Base-by-base conservation (phyloP, 768 basidiomycete genomes). In the Amanita pallidorosea region DNA sequence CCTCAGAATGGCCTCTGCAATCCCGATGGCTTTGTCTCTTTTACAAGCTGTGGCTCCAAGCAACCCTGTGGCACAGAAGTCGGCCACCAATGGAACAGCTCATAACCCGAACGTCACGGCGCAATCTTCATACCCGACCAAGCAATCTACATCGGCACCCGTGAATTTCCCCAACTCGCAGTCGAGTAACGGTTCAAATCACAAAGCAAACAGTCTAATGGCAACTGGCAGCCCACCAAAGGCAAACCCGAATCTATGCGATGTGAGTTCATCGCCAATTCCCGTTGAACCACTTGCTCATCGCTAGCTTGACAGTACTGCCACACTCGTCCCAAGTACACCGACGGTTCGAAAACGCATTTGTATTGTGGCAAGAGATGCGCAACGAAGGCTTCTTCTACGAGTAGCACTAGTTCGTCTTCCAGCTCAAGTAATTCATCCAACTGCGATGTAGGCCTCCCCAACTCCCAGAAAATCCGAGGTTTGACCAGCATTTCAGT, bases 311-410 rank as follows among this genome's bases (percentile, higher is more conserved):
- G 43, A n/a, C 45, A 83, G 81, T 66, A 70, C 37, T 84, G 81
- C 58, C 74, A 77, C 52, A 54, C 66, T 31, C 72, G 75, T 45
- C 79, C 80, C 20, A 83, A 77, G 56, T 73, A 74, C 57, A 67
- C 68, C 55, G 81, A 81, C 53, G 77, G 78, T 11, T 65, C 61
- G 43, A 79, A 74, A 59, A 73, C 70, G 4, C 80, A 81, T 59
- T 69, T 74, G 0, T 83, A 73, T 56, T 83, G 80, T 56, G 66
- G 77, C 58, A 82, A 77, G 65, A 71, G 70, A 5, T 83, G 80
- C 58, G 75, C 79, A n/a, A 67, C 54, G 58, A 75, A 72, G 64
- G 66, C 51, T 57, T 42, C 56, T 20, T 53, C 58, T 18, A 56
- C 60, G 42, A 58, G 49, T 38, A 55, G 54, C 20, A 47, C 55